Base-by-base conservation (phyloP, 495 filamentous ascomycete genomes). In the Daldinia bambusicola region DNA sequence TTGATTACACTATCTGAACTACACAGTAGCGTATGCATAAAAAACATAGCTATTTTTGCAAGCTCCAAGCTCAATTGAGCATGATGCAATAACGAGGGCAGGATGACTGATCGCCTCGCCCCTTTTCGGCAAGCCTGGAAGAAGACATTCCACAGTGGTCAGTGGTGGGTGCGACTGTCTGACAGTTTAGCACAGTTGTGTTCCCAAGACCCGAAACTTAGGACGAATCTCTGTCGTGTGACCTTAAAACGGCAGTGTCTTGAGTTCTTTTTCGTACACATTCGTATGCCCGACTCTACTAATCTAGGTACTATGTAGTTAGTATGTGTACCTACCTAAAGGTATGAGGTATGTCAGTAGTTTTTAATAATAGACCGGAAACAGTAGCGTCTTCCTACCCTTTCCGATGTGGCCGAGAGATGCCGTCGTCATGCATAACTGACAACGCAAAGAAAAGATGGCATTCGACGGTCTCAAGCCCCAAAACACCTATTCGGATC, bases 31-130 rank as follows among this genome's bases (percentile, higher is more conserved):
- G 34, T 36, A 6, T 36, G 34, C 9, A 36, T 36, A 26, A 26
- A 36, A 36, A 36, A 36, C 1, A 10, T 2, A 36, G 6, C 34
- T 48, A 48, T 18, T 4, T 4, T 48, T 0, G 22, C 9, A 48
- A 48, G 16, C 43, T 48, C 34, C 34, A 3, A 26, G 26, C 26
- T 45, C 26, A 61, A 48, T 64, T 61, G 65, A 70, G 41, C 58
- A 75, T 77, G 75, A 77, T 75, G 75, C 75, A 77, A 77, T 72
- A 74, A 20, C 52, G 66, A 64, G 67, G 56, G 65, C 53, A 57
- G 48, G 61, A 68, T 65, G 65, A 72, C 64, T 72, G 67, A 76
- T 76, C 70, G 59, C 66, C 63, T 72, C 66, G 56, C 70, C 75
- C 70, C 62, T 20, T 75, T 75, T 74, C 57, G 73, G 75, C 68